Percentiles rank a stretch among this genome's conserved stretches.
Evolutionary conservation across 2,329 filamentous ascomycete genomes (phyloP).

Genomic region (Paraphaeosphaeria sporulosa): DNA sequence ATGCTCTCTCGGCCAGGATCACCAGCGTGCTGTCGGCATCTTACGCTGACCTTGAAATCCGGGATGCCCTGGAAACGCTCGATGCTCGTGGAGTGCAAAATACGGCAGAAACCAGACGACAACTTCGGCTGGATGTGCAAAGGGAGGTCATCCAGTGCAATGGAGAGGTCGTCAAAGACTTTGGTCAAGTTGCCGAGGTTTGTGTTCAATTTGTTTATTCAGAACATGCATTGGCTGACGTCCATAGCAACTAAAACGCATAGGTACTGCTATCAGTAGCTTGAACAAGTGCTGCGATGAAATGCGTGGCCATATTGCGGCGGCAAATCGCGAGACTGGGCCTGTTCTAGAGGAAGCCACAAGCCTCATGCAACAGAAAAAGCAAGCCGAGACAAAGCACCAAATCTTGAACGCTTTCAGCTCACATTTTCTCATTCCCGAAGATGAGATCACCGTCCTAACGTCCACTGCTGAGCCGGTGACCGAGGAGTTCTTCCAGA

Average conservation of each 20-base stretch:
- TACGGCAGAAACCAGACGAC: conserved; percentile 77
- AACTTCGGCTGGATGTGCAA: conserved; percentile 82
- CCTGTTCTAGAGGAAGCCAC: conserved; percentile 80
- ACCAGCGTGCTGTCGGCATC: conserved; percentile 88
- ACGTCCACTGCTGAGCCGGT: conserved; percentile 83
- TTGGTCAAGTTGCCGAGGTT: conserved; percentile 87
- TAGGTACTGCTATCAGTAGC: conserved; percentile 78
- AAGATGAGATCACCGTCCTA: conserved; percentile 77
- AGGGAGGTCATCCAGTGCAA: conserved; percentile 94
- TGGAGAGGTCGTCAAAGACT: conserved; percentile 85
- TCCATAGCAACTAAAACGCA: conserved; percentile 80
- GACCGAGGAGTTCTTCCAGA: conserved; percentile 81
- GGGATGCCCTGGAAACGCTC: conserved; percentile 80
- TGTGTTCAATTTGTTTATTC: conserved; percentile 16
- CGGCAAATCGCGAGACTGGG: conserved; percentile 77
- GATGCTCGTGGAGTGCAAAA: conserved; percentile 77
- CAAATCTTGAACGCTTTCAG: conserved; percentile 79
- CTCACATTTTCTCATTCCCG: conserved; percentile 82
- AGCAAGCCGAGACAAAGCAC: conserved; percentile 80
- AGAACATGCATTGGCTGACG: conserved; percentile 31
- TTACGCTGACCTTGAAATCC: conserved; percentile 90
- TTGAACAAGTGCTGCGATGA: conserved; percentile 81
- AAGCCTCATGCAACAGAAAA: conserved; percentile 74
- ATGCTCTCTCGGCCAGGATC: conserved; percentile 81
- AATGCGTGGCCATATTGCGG: conserved; percentile 78